Base-by-base conservation (phyloP, 2,329 filamentous ascomycete species). In the Hypoxylon sp. region DNA sequence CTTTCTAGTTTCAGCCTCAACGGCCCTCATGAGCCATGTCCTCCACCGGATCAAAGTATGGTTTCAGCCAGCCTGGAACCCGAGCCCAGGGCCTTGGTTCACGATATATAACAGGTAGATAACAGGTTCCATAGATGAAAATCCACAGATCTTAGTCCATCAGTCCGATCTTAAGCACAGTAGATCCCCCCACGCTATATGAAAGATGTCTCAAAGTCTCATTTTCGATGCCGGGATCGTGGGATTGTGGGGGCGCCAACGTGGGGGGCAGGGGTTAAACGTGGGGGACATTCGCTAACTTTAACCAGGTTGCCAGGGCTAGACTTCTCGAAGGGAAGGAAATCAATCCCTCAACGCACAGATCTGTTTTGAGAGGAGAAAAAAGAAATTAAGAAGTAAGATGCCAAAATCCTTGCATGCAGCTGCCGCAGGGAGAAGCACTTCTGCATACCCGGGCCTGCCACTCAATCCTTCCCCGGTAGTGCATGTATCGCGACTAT, bases 361-460 rank as follows among this genome's bases (percentile, higher is more conserved):
- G 19, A 14, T 43, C 23, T n/a, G 9, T 1, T 13, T 25, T 3
- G 46, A 13, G 19, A 6, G 7, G 28, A 30, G 19, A n/a, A 45
- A 53, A 48, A 50, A 41, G 7, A 50, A 30, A 57, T 21, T 32
- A 30, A 51, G 36, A 61, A 45, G 46, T 36, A 67, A 55, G 28
- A 50, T 17, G 7, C 23, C 41, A 38, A 19, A 48, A 17, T 9
- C 17, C n/a, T 45, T 55, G 55, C 50, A 67, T 60, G 28, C 36
- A 55, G 41, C n/a, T 41, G 48, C 59, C 28, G 60, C 38, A 67
- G 63, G 60, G 51, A 64, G 32, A 62, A 58, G 56, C 57, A 58
- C 58, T 34, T 60, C n/a, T 69, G 66, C 66, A 63, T 69, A 65
- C 36, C 66, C 66, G 66, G 66, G 32, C 21, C 52, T 59, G n/a